Percentiles rank a stretch among this genome's conserved stretches.
Evolutionary conservation across 129 eudicot species (phyloP).

Genomic region (Logfia minima): DNA sequence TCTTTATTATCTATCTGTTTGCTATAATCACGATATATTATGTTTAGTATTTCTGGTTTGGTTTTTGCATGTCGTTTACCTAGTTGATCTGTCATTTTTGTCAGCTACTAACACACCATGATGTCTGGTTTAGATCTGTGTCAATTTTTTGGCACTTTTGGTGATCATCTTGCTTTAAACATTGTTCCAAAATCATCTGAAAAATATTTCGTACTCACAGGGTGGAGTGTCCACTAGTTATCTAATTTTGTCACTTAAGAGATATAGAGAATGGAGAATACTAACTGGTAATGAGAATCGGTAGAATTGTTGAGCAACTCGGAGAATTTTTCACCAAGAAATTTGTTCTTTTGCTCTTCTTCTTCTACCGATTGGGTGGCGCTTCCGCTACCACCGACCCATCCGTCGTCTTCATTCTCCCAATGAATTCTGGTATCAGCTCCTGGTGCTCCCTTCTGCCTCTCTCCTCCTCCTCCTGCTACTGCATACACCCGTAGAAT

Average conservation of each 20-base stretch:
- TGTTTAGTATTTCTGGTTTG: background rate
- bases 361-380: conserved; percentile 21
- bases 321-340: conserved; percentile 63
- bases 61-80: background rate
- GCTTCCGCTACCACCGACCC: conserved; percentile 59
- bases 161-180: background rate
- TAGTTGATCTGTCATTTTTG: background rate
- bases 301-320: conserved; percentile 76
- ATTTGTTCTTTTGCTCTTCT: conserved; percentile 37
- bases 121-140: background rate
- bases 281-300: conserved; percentile 94
- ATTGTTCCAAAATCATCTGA: background rate
- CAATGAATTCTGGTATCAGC: conserved; percentile 91
- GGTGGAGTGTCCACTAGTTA: background rate
- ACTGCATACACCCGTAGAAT: conserved; percentile 35
- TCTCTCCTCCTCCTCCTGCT: conserved; percentile 23
- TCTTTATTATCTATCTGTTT: background rate
- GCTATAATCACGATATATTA: background rate
- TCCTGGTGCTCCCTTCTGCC: conserved; percentile 59
- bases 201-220: too few species aligned
- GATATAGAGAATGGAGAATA: conserved; percentile 17
- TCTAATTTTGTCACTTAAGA: background rate
- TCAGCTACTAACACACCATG: background rate
- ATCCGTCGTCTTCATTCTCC: conserved; percentile 91
- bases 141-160: background rate